Percentiles rank a stretch among this genome's conserved stretches.
These are phyloP conservation scores for Diaporthe longicolla DNA, from an alignment of 2,329 filamentous ascomycete species.

Conservation along the genomic window DNA sequence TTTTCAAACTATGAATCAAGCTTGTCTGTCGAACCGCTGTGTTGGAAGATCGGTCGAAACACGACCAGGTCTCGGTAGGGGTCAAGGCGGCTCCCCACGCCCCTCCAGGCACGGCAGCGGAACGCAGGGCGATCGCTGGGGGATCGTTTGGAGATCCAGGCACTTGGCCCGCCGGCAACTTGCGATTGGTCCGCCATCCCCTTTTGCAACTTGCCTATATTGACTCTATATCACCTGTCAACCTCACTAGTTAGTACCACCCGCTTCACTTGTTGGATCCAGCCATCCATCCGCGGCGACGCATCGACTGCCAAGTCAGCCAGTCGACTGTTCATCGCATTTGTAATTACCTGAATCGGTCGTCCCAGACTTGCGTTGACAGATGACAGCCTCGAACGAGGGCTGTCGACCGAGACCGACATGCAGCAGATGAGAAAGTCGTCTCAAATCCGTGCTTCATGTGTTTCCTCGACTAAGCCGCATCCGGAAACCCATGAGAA, in stretches of 20 bases:
- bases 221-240: slow-evolving; percentile 1
- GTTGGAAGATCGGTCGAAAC: slow-evolving; percentile 42
- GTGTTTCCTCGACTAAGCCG: slow-evolving; percentile 23
- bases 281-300: slow-evolving; percentile 7
- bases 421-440: slow-evolving; percentile 3
- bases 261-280: neutral
- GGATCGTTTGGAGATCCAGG: slow-evolving; percentile 19
- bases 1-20: slow-evolving; percentile 19
- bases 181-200: slow-evolving; percentile 30
- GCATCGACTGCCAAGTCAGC: slow-evolving; percentile 29
- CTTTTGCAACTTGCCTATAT: slow-evolving; percentile 1
- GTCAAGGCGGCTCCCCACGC: slow-evolving; percentile 30
- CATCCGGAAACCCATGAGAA: slow-evolving; percentile 27
- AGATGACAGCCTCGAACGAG: slow-evolving; percentile 29
- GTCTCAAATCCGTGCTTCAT: slow-evolving; percentile 35
- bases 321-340: slow-evolving; percentile 29
- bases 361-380: slow-evolving; percentile 31
- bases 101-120: neutral
- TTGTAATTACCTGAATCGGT: slow-evolving; percentile 19
- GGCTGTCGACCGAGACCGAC: slow-evolving; percentile 22
- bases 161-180: neutral
- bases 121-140: slow-evolving; percentile 19
- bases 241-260: neutral
- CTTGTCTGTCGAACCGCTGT: slow-evolving; percentile 30
- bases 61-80: slow-evolving; percentile 25